These are phyloP conservation scores for Ceratobasidium sp. DNA, from an alignment of 1,284 basidiomycete genomes.

Conservation along the genomic window DNA sequence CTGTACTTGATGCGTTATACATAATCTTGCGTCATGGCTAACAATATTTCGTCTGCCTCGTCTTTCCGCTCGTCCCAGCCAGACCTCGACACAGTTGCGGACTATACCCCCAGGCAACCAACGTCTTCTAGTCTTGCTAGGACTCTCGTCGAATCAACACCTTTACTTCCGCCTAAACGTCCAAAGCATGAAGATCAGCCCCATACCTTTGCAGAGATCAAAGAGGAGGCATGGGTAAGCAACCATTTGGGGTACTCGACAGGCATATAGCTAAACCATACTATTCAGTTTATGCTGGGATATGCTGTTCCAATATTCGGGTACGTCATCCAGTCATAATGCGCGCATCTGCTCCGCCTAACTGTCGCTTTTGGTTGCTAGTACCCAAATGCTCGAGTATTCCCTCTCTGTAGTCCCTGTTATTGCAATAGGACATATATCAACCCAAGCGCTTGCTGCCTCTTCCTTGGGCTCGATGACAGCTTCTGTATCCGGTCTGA, in stretches of 20 bases:
- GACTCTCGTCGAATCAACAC: constrained; percentile 28
- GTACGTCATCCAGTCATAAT: constrained; percentile 60
- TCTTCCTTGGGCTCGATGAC: constrained; percentile 92
- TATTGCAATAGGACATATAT: constrained; percentile 87
- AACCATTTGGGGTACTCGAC: background rate
- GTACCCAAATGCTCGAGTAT: constrained; percentile 82
- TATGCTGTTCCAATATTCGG: constrained; percentile 79
- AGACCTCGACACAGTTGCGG: background rate
- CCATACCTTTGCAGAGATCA: constrained; percentile 25
- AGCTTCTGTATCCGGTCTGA: constrained; percentile 73
- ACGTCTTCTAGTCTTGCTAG: constrained; percentile 22
- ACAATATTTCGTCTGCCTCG: background rate
- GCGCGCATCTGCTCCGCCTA: background rate
- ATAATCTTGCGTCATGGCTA: background rate
- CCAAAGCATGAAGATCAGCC: background rate
- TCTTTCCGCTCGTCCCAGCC: constrained; percentile 11
- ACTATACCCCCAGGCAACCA: background rate
- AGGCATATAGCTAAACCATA: background rate
- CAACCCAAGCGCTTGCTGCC: constrained; percentile 85
- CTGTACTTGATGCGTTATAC: too few species aligned
- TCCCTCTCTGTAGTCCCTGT: constrained; percentile 81
- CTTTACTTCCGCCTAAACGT: constrained; percentile 22
- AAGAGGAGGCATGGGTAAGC: constrained; percentile 32
- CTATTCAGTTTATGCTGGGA: constrained; percentile 61
- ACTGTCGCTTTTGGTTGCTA: constrained; percentile 53